Percentiles rank a stretch among this genome's conserved stretches.
Conservation (phyloP, 78 protist species). For the Protostelium mycophagum region DNA sequence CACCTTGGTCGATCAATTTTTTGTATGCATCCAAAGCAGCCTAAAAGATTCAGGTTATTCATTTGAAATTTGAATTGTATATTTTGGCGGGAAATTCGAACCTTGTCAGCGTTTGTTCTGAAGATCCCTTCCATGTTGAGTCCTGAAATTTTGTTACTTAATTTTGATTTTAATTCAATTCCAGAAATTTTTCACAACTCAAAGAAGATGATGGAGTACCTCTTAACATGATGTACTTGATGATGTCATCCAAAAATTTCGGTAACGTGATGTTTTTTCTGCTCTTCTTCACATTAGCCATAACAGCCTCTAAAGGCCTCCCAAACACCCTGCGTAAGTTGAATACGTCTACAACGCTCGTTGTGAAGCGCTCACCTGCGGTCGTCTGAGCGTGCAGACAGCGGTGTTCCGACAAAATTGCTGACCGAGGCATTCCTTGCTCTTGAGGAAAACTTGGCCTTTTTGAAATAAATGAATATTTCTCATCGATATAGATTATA, state of each 20-base stretch:
- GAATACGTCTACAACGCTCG: background rate
- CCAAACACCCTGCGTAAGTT: background rate
- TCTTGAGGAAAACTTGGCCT: no score
- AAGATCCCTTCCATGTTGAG: background rate
- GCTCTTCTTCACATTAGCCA: background rate
- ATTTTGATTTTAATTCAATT: no score
- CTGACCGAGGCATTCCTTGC: no score
- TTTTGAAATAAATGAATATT: no score
- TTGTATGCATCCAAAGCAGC: background rate
- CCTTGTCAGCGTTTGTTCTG: background rate
- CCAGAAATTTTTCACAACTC: no score
- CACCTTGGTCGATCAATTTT: background rate
- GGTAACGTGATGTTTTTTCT: background rate
- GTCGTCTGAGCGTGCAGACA: background rate
- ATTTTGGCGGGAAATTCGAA: no score
- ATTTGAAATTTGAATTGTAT: no score
- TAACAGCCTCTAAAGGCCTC: background rate
- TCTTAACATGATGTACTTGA: background rate
- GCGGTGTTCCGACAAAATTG: background rate
- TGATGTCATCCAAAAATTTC: background rate
- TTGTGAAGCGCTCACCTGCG: background rate
- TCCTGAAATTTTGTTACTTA: no score
- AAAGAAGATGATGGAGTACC: no score
- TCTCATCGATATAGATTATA: no score
- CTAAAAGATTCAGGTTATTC: no score